Conservation (phyloP, 2,329 filamentous ascomycete genomes). For the Claviceps sp. region DNA sequence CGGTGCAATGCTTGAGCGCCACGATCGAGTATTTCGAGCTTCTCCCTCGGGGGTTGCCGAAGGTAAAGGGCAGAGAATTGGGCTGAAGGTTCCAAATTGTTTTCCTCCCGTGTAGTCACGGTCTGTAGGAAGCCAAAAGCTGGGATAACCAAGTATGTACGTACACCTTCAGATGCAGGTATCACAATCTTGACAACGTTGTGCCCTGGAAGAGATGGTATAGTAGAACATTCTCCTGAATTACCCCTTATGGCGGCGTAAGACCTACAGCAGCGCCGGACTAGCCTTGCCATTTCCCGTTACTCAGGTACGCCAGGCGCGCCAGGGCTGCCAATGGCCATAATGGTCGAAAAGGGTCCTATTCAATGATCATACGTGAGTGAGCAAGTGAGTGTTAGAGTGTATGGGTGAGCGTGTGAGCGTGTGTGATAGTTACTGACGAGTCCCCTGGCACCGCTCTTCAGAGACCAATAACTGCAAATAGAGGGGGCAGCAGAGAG, state of each 20-base stretch:
- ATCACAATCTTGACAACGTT: background rate
- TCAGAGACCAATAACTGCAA: background rate
- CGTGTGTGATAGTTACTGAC: background rate
- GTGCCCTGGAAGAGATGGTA: background rate
- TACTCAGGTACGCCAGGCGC: conserved; percentile 1
- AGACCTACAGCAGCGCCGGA: conserved; percentile 10
- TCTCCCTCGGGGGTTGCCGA: background rate
- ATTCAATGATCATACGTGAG: background rate
- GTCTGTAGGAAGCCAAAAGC: background rate
- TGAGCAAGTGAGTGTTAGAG: background rate
- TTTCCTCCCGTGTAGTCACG: background rate
- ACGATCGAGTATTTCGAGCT: background rate
- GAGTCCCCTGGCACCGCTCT: background rate
- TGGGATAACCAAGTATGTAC: background rate
- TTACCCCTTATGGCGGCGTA: conserved; percentile 5
- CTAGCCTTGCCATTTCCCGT: conserved; percentile 4
- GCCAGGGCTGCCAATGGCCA: background rate
- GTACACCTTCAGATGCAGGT: background rate
- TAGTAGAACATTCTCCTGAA: background rate
- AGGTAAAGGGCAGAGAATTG: background rate
- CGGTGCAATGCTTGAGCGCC: background rate
- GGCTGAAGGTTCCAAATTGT: too few species aligned
- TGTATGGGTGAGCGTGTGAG: background rate
- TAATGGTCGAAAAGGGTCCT: background rate
- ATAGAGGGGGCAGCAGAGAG: background rate